These are phyloP conservation scores for Sugiyamaella neomexicana DNA, from an alignment of 1,139 yeast genomes.

Conservation along the genomic window DNA sequence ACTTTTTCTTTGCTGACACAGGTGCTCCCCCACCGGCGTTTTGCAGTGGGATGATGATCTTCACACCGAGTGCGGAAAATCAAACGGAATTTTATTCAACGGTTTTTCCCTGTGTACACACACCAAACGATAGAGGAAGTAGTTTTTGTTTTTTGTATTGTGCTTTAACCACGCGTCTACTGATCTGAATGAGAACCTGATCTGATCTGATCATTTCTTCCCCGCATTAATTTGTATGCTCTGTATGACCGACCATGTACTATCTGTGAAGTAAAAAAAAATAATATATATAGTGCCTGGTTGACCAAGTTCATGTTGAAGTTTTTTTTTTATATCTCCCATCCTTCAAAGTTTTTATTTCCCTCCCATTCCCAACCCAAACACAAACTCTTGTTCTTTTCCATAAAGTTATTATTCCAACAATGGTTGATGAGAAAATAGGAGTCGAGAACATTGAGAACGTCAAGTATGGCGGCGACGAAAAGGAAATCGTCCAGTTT, in stretches of 20 bases:
- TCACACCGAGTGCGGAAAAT: conserved; percentile 2
- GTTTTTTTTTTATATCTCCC: too few species aligned
- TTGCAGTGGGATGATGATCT: not conserved
- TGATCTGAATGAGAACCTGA: too few species aligned
- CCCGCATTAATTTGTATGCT: not conserved
- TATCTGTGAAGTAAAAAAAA: too few species aligned
- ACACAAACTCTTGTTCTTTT: too few species aligned
- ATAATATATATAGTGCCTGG: not conserved
- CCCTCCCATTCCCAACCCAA: too few species aligned
- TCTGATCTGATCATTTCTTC: not conserved
- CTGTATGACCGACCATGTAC: too few species aligned
- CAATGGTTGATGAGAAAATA: conserved; percentile 12
- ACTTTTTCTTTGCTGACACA: not conserved
- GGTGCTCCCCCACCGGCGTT: not conserved
- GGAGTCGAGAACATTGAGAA: conserved; percentile 8
- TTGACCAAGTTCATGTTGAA: not conserved
- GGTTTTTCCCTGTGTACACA: too few species aligned
- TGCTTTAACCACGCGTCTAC: too few species aligned
- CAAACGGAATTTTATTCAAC: conserved; percentile 11
- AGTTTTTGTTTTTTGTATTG: too few species aligned
- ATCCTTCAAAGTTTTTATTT: not conserved
- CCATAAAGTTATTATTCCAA: too few species aligned
- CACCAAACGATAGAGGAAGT: too few species aligned
- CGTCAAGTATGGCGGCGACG: not conserved
- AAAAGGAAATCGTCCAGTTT: conserved; percentile 10